These are phyloP conservation scores for Suhomyces terraborum DNA, from an alignment of 1,139 yeast genomes.

Conservation along the genomic window DNA sequence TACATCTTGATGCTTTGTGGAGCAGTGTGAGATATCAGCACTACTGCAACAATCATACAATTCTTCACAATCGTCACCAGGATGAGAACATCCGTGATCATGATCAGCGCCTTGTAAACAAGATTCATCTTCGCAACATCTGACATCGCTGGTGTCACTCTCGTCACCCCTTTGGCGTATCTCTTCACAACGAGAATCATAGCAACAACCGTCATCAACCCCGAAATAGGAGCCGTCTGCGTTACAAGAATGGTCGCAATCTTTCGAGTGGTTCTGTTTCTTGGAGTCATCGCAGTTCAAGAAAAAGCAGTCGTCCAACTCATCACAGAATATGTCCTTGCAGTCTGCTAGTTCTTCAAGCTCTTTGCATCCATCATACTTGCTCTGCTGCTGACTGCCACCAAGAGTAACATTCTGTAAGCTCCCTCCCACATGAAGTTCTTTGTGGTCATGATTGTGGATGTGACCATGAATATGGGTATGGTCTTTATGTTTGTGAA, in stretches of 20 bases:
- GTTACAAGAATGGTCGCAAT: slow-evolving; percentile 8
- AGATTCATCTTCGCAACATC: slow-evolving; percentile 11
- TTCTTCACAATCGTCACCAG: background rate
- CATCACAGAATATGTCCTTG: slow-evolving; percentile 47
- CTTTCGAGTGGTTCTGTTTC: background rate
- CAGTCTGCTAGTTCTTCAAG: slow-evolving; percentile 39
- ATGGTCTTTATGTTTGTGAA: slow-evolving; percentile 63
- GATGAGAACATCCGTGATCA: background rate
- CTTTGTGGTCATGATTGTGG: slow-evolving; percentile 54
- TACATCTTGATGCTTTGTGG: slow-evolving; percentile 20
- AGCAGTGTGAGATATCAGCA: slow-evolving; percentile 1
- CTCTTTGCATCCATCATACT: slow-evolving; percentile 26
- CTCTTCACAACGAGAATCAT: slow-evolving; percentile 22
- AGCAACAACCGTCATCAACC: slow-evolving; percentile 18
- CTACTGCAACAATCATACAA: slow-evolving; percentile 5
- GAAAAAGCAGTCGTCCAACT: slow-evolving; percentile 48
- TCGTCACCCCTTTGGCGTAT: slow-evolving; percentile 11
- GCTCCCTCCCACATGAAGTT: too few species aligned
- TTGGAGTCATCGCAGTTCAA: slow-evolving; percentile 33
- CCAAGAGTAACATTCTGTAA: background rate
- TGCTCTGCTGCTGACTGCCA: slow-evolving; percentile 5
- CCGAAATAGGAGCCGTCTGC: slow-evolving; percentile 2
- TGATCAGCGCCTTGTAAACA: slow-evolving; percentile 3
- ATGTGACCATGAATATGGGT: slow-evolving; percentile 72
- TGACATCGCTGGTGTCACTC: slow-evolving; percentile 7